Conservation (phyloP, 139 green algal species). For the Tetradesmus lagerheimii region DNA sequence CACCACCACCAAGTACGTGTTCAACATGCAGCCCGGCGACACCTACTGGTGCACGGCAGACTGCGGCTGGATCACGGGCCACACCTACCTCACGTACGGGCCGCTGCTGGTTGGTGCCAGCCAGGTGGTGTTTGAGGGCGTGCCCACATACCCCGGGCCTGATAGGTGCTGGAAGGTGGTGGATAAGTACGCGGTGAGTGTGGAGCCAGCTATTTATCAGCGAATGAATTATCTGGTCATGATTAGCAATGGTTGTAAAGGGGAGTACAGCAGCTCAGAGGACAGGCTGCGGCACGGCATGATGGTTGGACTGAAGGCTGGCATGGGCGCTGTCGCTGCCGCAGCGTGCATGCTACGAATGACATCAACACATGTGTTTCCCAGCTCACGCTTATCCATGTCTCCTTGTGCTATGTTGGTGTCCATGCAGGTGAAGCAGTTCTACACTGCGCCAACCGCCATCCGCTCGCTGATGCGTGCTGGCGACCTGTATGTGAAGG, state of each 20-base stretch:
- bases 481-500: constrained; percentile 78
- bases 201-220: no score
- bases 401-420: neutral
- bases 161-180: constrained; percentile 92
- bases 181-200: constrained; percentile 86
- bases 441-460: constrained; percentile 97
- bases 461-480: constrained; percentile 90
- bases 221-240: no score
- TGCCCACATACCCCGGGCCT: constrained; percentile 89
- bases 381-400: neutral
- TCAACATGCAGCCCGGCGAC: constrained; percentile 64
- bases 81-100: constrained; percentile 90
- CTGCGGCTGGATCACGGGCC: constrained; percentile 99
- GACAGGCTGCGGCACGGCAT: no score
- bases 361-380: neutral
- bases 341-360: no score
- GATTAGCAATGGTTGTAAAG: no score
- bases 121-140: constrained; percentile 92
- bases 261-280: no score
- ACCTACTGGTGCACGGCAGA: constrained; percentile 97
- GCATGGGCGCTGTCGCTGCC: no score
- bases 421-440: constrained; percentile 70
- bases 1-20: constrained; percentile 49
- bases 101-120: constrained; percentile 68
- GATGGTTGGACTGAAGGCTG: no score